phyloP scores from a whole-genome alignment of 2,329 filamentous ascomycete species.

The Xylaria sp. region DNA sequence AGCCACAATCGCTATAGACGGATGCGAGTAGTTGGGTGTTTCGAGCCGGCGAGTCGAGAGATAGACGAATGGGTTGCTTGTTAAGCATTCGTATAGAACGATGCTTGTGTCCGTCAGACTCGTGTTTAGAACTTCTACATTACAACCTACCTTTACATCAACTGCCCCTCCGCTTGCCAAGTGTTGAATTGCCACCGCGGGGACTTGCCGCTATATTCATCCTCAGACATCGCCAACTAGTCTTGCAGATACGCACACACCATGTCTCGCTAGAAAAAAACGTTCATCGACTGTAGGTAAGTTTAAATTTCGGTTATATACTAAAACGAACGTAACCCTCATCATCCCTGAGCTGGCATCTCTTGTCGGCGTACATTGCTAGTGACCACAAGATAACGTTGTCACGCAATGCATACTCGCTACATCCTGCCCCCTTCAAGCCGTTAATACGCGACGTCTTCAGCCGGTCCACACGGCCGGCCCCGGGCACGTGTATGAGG shows the following conservation, averaged over 20 bases:
- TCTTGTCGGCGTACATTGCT: too few relatives aligned
- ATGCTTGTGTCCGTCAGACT: not conserved
- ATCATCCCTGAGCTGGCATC: too few relatives aligned
- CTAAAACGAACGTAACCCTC: too few relatives aligned
- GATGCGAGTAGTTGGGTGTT: not conserved
- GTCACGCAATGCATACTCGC: too few relatives aligned
- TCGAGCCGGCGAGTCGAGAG: not conserved
- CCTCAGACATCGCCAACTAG: not conserved
- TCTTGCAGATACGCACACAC: too few relatives aligned
- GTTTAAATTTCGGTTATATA: too few relatives aligned
- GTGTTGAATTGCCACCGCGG: not conserved
- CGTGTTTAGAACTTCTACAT: not conserved
- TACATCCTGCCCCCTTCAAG: too few relatives aligned
- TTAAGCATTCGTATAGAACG: not conserved
- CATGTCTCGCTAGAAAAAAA: too few relatives aligned
- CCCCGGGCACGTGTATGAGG: constrained; percentile 51
- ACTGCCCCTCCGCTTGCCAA: not conserved
- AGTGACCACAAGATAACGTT: too few relatives aligned
- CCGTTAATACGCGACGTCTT: not conserved
- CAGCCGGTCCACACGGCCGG: constrained; percentile 53
- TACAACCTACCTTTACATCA: not conserved
- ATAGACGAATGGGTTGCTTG: not conserved
- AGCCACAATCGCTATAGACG: not conserved
- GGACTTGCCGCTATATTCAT: not conserved
- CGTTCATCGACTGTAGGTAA: too few relatives aligned